Evolutionary conservation across 1,139 yeast species (phyloP).

Genomic region (Sporopachydermia cereana): DNA sequence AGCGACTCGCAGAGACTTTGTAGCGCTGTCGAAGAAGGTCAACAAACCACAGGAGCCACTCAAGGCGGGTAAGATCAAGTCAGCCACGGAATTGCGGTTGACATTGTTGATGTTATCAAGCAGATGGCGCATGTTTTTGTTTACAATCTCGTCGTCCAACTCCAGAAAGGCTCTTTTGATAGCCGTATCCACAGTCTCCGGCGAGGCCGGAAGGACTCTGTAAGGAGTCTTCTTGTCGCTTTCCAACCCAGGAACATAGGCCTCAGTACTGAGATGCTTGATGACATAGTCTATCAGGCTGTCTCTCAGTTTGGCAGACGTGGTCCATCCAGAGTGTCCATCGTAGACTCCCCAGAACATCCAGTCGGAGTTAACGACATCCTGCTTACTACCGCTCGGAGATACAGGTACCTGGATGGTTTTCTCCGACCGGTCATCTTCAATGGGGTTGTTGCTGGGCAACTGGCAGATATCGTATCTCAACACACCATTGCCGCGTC

Average conservation of each 20-base stretch:
- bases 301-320: conserved; percentile 74
- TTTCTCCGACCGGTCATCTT: conserved; percentile 84
- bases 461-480: conserved; percentile 85
- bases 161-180: conserved; percentile 70
- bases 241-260: conserved; percentile 38
- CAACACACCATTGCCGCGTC: conserved; percentile 83
- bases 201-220: conserved; percentile 41
- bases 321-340: conserved; percentile 97
- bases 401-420: conserved; percentile 68
- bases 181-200: conserved; percentile 67
- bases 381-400: conserved; percentile 26
- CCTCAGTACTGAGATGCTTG: conserved; percentile 61
- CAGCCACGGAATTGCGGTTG: conserved; percentile 52
- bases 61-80: conserved; percentile 79
- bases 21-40: conserved; percentile 72
- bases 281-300: conserved; percentile 66
- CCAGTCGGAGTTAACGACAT: conserved; percentile 50
- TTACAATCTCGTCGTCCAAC: conserved; percentile 79
- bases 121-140: conserved; percentile 57
- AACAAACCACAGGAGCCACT: conserved; percentile 92
- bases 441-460: conserved; percentile 88
- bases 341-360: conserved; percentile 93
- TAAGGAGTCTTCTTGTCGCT: conserved; percentile 26
- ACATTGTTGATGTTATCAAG: conserved; percentile 48
- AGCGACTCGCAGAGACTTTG: conserved; percentile 71